These are phyloP conservation scores for Tephrocybe rancida DNA, from an alignment of 768 basidiomycete genomes.

Conservation along the genomic window DNA sequence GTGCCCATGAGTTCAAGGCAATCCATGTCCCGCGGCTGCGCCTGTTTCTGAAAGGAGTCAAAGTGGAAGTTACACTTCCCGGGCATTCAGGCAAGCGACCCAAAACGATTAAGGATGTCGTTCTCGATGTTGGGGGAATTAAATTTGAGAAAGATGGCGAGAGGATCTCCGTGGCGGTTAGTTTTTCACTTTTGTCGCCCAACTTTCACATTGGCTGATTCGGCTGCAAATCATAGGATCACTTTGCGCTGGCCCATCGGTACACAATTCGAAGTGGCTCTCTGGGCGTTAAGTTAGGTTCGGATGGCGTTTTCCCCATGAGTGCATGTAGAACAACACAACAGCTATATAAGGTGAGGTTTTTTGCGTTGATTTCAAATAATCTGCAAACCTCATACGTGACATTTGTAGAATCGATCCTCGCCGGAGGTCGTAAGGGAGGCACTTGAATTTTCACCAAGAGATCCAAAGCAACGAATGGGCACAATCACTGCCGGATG, in stretches of 20 bases:
- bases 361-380: neutral
- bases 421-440: conserved; percentile 32
- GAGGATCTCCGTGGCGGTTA: conserved; percentile 26
- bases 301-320: conserved; percentile 30
- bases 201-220: neutral
- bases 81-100: conserved; percentile 22
- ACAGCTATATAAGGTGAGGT: conserved; percentile 31
- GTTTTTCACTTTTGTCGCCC: neutral
- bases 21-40: conserved; percentile 23
- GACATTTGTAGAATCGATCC: conserved; percentile 24
- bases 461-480: conserved; percentile 23
- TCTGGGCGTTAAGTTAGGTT: conserved; percentile 28
- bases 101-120: conserved; percentile 28
- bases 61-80: conserved; percentile 22
- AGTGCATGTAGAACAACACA: conserved; percentile 24
- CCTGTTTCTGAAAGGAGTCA: conserved; percentile 30
- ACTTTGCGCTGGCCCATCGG: conserved; percentile 26
- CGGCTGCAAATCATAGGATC: conserved; percentile 19
- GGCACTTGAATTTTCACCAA: conserved; percentile 29
- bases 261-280: conserved; percentile 21
- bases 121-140: conserved; percentile 24
- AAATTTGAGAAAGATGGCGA: conserved; percentile 29
- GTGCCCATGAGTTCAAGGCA: conserved; percentile 19
- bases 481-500: conserved; percentile 27
- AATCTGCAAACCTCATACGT: neutral